Evolutionary conservation across 768 basidiomycete genomes (phyloP).

Genomic region (Thelephora aurantiotincta): DNA sequence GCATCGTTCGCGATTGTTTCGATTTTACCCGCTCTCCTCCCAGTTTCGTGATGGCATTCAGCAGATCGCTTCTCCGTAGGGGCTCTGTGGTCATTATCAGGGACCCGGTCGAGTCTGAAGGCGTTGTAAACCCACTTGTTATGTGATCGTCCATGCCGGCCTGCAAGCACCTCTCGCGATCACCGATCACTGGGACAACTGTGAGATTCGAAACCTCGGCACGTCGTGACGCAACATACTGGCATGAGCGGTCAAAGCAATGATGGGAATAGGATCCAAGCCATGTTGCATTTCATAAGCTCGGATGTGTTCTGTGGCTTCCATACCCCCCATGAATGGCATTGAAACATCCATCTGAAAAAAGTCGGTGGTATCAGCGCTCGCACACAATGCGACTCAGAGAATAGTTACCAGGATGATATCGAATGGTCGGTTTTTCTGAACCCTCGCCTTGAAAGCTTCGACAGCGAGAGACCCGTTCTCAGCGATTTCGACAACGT

Average conservation of each 20-base stretch:
- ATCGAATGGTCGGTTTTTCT: slow-evolving; percentile 67
- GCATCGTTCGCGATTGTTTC: slow-evolving; percentile 9
- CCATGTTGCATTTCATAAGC: slow-evolving; percentile 65
- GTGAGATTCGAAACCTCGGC: slow-evolving; percentile 4
- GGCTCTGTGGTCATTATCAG: slow-evolving; percentile 38
- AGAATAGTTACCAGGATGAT: slow-evolving; percentile 69
- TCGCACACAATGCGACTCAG: not conserved
- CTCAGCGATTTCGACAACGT: slow-evolving; percentile 92
- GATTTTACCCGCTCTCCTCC: slow-evolving; percentile 40
- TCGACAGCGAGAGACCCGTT: slow-evolving; percentile 92
- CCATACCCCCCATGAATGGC: slow-evolving; percentile 98
- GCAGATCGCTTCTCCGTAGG: slow-evolving; percentile 59
- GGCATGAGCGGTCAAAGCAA: slow-evolving; percentile 94
- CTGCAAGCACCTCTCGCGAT: slow-evolving; percentile 59
- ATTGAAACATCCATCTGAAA: slow-evolving; percentile 92
- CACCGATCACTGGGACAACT: slow-evolving; percentile 63
- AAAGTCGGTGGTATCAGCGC: slow-evolving; percentile 2
- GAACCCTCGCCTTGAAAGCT: slow-evolving; percentile 69
- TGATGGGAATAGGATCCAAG: slow-evolving; percentile 72
- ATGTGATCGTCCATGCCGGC: slow-evolving; percentile 80
- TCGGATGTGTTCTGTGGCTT: slow-evolving; percentile 88
- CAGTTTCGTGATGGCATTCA: slow-evolving; percentile 73
- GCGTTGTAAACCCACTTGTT: slow-evolving; percentile 41
- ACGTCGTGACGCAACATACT: slow-evolving; percentile 38
- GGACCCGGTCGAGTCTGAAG: not conserved